Evolutionary conservation across 2,329 filamentous ascomycete genomes (phyloP).

Genomic region (Colletotrichum euphorbiae): DNA sequence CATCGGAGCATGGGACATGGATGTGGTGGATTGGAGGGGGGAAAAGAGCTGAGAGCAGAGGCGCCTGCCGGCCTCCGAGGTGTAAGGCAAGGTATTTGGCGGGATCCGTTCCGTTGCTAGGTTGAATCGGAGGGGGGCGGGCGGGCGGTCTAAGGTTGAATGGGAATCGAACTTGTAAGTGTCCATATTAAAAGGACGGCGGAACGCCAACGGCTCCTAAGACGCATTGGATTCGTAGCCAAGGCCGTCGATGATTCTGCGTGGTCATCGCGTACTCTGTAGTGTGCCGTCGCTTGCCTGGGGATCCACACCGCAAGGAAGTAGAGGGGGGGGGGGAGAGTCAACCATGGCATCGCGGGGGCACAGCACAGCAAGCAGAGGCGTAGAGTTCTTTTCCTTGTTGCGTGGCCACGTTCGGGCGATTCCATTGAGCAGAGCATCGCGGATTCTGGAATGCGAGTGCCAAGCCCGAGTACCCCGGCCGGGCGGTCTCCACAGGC

Average conservation of each 20-base stretch:
- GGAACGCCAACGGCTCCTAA: neutral
- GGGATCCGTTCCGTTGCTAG: slow-evolving; percentile 24
- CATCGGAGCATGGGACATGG: slow-evolving; percentile 13
- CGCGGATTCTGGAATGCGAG: slow-evolving; percentile 13
- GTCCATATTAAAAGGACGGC: neutral
- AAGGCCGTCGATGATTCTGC: neutral
- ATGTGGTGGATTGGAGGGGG: neutral
- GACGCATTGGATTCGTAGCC: neutral
- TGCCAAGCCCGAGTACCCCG: slow-evolving; percentile 32
- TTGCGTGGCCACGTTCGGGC: neutral
- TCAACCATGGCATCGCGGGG: neutral
- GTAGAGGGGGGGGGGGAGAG: no score
- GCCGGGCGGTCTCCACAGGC: slow-evolving; percentile 26
- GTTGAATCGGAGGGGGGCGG: slow-evolving; percentile 2
- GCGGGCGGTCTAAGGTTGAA: neutral
- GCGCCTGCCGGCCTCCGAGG: slow-evolving; percentile 14
- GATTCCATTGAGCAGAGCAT: slow-evolving; percentile 13
- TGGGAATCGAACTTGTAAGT: no score
- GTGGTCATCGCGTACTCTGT: neutral
- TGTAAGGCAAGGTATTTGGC: slow-evolving; percentile 6
- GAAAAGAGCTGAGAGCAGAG: neutral
- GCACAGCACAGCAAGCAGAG: neutral
- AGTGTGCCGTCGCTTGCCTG: slow-evolving; percentile 17
- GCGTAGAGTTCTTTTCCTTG: neutral
- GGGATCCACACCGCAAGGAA: neutral